These are phyloP conservation scores for Taphrina communis DNA, from an alignment of 1,139 yeast species.

Conservation along the genomic window DNA sequence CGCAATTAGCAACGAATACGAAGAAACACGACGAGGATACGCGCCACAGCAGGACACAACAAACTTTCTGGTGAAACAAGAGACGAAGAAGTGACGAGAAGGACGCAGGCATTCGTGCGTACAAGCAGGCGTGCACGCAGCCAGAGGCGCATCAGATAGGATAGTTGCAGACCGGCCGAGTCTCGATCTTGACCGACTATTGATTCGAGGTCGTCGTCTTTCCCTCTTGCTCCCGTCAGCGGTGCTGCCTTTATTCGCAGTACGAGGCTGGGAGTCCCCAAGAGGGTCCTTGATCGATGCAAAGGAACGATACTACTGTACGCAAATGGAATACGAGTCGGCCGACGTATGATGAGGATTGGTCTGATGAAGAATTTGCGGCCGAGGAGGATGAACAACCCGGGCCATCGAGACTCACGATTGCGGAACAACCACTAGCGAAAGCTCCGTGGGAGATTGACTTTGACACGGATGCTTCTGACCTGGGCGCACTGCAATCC, in stretches of 20 bases:
- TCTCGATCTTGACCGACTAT: too few relatives aligned
- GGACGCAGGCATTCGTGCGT: background rate
- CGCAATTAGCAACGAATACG: constrained; percentile 1
- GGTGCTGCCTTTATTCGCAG: too few relatives aligned
- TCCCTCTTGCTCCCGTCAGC: too few relatives aligned
- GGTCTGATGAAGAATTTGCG: constrained; percentile 24
- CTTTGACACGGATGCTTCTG: background rate
- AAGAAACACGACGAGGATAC: background rate
- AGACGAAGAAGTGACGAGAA: background rate
- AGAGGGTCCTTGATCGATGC: constrained; percentile 2
- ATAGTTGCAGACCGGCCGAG: background rate
- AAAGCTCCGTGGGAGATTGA: constrained; percentile 18
- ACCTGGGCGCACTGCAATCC: too few relatives aligned
- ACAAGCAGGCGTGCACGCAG: too few relatives aligned
- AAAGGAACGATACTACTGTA: constrained; percentile 16
- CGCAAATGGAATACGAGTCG: constrained; percentile 21
- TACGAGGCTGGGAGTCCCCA: background rate
- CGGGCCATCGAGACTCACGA: background rate
- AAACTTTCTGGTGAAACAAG: background rate
- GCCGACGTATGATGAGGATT: constrained; percentile 22
- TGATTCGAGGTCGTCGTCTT: too few relatives aligned
- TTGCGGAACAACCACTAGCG: background rate
- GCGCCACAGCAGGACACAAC: background rate
- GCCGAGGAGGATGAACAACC: background rate
- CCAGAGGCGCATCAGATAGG: too few relatives aligned